Evolutionary conservation across 805 yeast species (phyloP).

Genomic region (Wickerhamomyces hampshirensis): DNA sequence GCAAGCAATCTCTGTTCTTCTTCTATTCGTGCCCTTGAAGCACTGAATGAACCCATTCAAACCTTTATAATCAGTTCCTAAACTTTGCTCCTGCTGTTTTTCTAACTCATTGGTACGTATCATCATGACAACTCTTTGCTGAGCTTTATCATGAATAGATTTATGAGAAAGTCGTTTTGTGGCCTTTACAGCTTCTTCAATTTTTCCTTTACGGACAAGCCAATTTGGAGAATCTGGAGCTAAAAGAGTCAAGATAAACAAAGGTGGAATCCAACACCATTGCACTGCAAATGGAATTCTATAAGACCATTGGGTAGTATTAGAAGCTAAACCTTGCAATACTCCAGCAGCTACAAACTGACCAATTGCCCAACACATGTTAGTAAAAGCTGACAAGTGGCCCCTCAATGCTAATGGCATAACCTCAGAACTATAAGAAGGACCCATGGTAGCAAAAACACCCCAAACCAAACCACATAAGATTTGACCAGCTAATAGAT

Average conservation of each 20-base stretch:
- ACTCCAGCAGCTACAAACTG: slow-evolving; percentile 53
- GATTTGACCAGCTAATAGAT: slow-evolving; percentile 37
- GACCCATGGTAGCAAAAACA: slow-evolving; percentile 32
- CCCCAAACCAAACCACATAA: slow-evolving; percentile 42
- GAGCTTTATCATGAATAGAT: slow-evolving; percentile 17
- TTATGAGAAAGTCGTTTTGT: slow-evolving; percentile 21
- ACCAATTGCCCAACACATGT: slow-evolving; percentile 42
- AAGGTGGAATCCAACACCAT: slow-evolving; percentile 55
- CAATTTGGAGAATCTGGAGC: slow-evolving; percentile 62
- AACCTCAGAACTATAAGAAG: slow-evolving; percentile 40
- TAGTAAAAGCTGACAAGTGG: slow-evolving; percentile 34
- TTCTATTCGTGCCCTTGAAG: slow-evolving; percentile 37
- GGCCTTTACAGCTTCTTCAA: slow-evolving; percentile 37
- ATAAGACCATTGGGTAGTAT: slow-evolving; percentile 35
- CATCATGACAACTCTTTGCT: slow-evolving; percentile 16
- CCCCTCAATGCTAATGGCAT: slow-evolving; percentile 37
- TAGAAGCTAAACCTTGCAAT: slow-evolving; percentile 30
- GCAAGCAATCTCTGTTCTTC: slow-evolving; percentile 38
- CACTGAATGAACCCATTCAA: slow-evolving; percentile 33
- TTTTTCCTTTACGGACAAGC: slow-evolving; percentile 38
- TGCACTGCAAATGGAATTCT: slow-evolving; percentile 54
- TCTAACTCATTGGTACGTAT: slow-evolving; percentile 17
- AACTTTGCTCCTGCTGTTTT: slow-evolving; percentile 7
- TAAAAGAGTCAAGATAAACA: slow-evolving; percentile 35
- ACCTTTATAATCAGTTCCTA: slow-evolving; percentile 8